Base-by-base conservation (phyloP, 1,139 yeast genomes). In the Candida sp. region DNA sequence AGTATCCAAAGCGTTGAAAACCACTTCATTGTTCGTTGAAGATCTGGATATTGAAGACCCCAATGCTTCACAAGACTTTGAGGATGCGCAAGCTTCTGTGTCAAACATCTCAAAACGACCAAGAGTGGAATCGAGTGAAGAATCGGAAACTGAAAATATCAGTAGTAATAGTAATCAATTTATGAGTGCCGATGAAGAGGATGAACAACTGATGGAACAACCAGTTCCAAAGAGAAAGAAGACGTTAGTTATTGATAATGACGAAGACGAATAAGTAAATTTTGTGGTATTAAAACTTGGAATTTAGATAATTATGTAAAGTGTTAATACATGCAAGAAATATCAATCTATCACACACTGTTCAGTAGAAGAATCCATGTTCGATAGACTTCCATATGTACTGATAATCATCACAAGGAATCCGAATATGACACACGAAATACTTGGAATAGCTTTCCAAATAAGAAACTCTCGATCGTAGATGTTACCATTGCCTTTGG, bases 351-450 rank as follows among this genome's bases (percentile, higher is more conserved):
- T 66, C 9, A 67, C 73, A 54, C 79, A 74, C 43, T 72, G 75
- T 27, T 53, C 59, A 23, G 51, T 54, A 33, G 57, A 66, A 5
- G 56, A 56, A 9, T 49, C 47, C 33, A 5, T 30, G 32, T 52
- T 53, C 5, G 63, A 61, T n/a, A 78, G 41, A n/a, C 85, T 73
- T 34, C 76, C 70, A 21, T 75, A 65, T 0, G 96, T 84, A 30
- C 96, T 87, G 15, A 89, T 68, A 32, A 87, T 52, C 95, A 91
- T 87, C 7, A 91, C 87, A 5, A 77, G 49, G 33, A 82, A 63
- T 0, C 98, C 98, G 64, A 91, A 90, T 0, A 66, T 58, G 9
- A 84, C 78, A 57, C 95, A 85, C 0, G 69, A 66, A 44, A 79
- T 72, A 49, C 83, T 76, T 0, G 91, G 85, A 2, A 82, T 43